Evolutionary conservation across 2,329 filamentous ascomycete genomes (phyloP).

Genomic region (Trichoderma citrinoviride): DNA sequence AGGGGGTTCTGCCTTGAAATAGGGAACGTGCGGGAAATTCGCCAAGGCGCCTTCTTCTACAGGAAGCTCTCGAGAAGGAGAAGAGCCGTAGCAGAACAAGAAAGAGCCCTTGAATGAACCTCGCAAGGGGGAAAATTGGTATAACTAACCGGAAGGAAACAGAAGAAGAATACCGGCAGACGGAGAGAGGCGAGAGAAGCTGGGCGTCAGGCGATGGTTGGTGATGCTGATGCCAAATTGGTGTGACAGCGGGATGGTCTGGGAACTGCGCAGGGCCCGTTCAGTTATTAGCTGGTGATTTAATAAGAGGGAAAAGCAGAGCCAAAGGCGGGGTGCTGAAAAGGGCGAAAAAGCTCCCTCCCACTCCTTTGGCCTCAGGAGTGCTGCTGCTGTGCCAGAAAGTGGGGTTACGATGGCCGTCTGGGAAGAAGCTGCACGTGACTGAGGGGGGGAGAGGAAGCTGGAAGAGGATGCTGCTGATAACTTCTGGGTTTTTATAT

Average conservation of each 20-base stretch:
- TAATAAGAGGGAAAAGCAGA: background rate
- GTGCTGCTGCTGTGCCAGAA: background rate
- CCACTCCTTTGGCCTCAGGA: background rate
- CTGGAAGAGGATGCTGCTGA: background rate
- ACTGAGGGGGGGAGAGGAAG: background rate
- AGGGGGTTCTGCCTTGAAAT: slow-evolving; percentile 21
- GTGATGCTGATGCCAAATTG: slow-evolving; percentile 18
- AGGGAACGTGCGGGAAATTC: slow-evolving; percentile 26
- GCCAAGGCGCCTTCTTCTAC: slow-evolving; percentile 24
- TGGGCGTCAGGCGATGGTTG: background rate
- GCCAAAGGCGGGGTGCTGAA: slow-evolving; percentile 16
- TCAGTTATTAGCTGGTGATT: background rate
- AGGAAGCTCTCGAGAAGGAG: background rate
- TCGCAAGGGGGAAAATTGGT: background rate
- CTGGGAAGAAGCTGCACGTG: slow-evolving; percentile 10
- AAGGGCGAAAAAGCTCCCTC: slow-evolving; percentile 18
- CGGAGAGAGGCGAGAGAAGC: background rate
- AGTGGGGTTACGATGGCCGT: background rate
- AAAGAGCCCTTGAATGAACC: too few relatives aligned
- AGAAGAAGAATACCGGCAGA: background rate
- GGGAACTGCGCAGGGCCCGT: slow-evolving; percentile 10
- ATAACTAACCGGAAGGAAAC: background rate
- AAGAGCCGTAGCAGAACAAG: background rate
- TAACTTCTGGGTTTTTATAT: background rate
- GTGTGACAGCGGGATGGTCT: slow-evolving; percentile 16